phyloP scores from a whole-genome alignment of 2,329 filamentous ascomycete species.

The Myriosclerotinia scirpicola region DNA sequence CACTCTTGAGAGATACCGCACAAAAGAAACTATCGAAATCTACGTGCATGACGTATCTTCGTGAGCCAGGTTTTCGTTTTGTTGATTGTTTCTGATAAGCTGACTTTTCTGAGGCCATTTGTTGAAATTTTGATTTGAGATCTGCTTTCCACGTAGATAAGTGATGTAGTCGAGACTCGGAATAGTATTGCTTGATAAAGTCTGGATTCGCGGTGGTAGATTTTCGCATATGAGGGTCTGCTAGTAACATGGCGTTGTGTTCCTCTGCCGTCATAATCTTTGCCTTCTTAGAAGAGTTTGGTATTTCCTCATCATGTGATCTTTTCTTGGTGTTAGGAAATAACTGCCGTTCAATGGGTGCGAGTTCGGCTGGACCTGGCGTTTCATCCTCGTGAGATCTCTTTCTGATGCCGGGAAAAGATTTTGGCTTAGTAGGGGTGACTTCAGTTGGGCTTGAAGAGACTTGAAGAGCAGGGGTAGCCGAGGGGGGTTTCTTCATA shows the following conservation, averaged over 20 bases:
- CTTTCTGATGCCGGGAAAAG: neutral
- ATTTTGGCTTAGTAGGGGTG: neutral
- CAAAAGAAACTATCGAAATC: slow-evolving; percentile 99
- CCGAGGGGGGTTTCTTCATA: slow-evolving; percentile 1
- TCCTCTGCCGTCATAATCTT: slow-evolving; percentile 76
- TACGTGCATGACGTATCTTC: slow-evolving; percentile 88
- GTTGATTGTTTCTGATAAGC: slow-evolving; percentile 48
- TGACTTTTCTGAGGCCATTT: slow-evolving; percentile 68
- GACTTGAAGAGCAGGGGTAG: neutral
- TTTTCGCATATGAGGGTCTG: slow-evolving; percentile 81
- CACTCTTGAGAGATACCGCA: slow-evolving; percentile 79
- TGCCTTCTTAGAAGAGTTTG: slow-evolving; percentile 31
- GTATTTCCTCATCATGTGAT: slow-evolving; percentile 25
- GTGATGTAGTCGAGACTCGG: slow-evolving; percentile 91
- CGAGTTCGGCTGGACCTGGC: neutral
- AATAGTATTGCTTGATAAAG: slow-evolving; percentile 92
- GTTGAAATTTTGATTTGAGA: slow-evolving; percentile 84
- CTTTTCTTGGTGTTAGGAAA: slow-evolving; percentile 21
- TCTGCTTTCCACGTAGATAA: slow-evolving; percentile 96
- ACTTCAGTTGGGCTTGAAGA: slow-evolving; percentile 1
- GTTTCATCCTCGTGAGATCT: neutral
- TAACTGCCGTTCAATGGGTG: neutral
- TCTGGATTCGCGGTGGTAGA: slow-evolving; percentile 90
- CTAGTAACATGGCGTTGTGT: slow-evolving; percentile 81
- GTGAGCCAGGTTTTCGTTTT: slow-evolving; percentile 59